Evolutionary conservation across 1,284 basidiomycete species (phyloP).

Genomic region (Microbotryomycetes sp.): DNA sequence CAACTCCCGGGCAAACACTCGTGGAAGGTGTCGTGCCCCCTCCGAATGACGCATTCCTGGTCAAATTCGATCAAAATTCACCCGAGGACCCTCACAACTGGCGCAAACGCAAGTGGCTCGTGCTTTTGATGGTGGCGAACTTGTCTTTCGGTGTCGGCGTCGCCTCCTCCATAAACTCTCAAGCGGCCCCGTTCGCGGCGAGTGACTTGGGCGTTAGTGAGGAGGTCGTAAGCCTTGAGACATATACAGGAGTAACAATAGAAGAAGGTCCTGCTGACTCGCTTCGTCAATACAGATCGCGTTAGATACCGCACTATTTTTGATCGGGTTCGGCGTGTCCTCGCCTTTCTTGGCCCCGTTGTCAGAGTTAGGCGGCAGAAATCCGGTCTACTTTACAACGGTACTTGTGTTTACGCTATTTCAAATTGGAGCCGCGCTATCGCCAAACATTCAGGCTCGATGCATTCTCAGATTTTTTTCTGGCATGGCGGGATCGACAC

Average conservation of each 20-base stretch:
- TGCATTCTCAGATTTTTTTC: conserved; percentile 18
- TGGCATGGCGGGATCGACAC: conserved; percentile 10
- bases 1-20: background rate
- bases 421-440: conserved; percentile 10
- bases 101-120: background rate
- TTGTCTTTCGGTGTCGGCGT: conserved; percentile 5
- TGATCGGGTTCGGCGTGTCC: conserved; percentile 15
- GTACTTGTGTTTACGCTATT: conserved; percentile 6
- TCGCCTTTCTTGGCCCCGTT: conserved; percentile 13
- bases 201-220: background rate
- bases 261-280: too few species aligned
- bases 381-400: conserved; percentile 14
- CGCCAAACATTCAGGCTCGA: conserved; percentile 6
- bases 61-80: background rate
- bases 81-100: background rate
- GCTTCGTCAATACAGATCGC: too few species aligned
- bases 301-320: conserved; percentile 18
- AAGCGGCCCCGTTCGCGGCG: background rate
- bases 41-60: background rate
- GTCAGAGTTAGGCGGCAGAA: conserved; percentile 7
- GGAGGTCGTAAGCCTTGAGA: background rate
- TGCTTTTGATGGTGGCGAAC: background rate
- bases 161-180: conserved; percentile 1
- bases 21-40: background rate
- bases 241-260: too few species aligned